phyloP scores from a whole-genome alignment of 495 filamentous ascomycete genomes.

The Penicillium dipodomyicola region DNA sequence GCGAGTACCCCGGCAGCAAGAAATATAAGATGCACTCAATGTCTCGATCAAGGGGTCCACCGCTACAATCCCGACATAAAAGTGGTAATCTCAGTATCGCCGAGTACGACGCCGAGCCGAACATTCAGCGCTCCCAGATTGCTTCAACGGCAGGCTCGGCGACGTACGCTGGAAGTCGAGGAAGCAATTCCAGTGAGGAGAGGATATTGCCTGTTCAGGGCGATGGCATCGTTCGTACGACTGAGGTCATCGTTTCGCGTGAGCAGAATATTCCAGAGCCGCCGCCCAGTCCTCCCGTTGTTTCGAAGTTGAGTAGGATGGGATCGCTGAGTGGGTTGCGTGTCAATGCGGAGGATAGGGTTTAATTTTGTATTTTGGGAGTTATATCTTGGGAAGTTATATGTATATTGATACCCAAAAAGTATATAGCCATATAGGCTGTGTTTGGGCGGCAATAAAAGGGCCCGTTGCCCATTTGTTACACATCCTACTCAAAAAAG shows the following conservation, averaged over 20 bases:
- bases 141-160: constrained; percentile 6
- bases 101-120: background rate
- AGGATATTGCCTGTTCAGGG: constrained; percentile 16
- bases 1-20: constrained; percentile 15
- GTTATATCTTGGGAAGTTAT: background rate
- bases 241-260: constrained; percentile 22
- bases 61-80: background rate
- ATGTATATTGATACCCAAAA: background rate
- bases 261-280: background rate
- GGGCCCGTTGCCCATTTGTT: background rate
- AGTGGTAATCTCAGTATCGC: constrained; percentile 5
- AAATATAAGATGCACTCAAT: constrained; percentile 16
- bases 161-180: constrained; percentile 1
- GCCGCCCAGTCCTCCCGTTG: background rate
- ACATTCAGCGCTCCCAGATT: background rate
- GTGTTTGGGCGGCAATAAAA: background rate
- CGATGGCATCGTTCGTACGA: constrained; percentile 21
- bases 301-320: background rate
- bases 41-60: constrained; percentile 10
- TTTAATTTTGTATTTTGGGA: constrained; percentile 8
- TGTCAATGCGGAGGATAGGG: background rate
- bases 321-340: background rate
- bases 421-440: background rate
- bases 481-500: background rate
- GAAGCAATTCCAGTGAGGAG: constrained; percentile 25